phyloP scores from a whole-genome alignment of 78 protist genomes.

The Chrysochromulina tobinii region DNA sequence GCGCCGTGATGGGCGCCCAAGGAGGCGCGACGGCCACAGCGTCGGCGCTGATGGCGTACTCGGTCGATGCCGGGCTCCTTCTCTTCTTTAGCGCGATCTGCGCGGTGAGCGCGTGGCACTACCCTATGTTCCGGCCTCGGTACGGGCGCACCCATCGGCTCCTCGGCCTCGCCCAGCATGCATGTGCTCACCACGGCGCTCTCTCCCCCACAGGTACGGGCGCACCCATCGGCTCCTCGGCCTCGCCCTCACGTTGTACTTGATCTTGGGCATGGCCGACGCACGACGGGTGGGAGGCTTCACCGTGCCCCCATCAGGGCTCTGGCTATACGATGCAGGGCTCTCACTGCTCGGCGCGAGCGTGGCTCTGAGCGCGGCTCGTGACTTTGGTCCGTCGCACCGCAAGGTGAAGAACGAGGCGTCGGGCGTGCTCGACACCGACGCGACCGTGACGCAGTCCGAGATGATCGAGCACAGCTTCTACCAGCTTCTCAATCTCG shows the following conservation, averaged over 20 bases:
- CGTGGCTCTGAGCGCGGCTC: constrained; percentile 1
- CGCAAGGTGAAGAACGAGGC: not conserved
- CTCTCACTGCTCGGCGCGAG: not conserved
- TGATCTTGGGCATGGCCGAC: not conserved
- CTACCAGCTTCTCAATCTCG: constrained; percentile 26
- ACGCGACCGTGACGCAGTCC: not conserved
- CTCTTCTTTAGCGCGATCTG: not conserved
- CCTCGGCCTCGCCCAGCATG: not conserved
- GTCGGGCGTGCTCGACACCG: not conserved
- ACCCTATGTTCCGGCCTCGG: not conserved
- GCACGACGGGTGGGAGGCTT: not conserved
- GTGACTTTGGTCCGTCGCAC: not conserved
- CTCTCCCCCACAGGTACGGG: not conserved
- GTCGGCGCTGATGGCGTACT: too few species aligned
- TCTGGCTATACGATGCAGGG: not conserved
- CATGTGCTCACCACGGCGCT: too few species aligned
- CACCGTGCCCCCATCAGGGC: not conserved
- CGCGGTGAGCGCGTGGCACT: not conserved
- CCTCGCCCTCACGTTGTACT: not conserved
- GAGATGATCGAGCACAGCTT: constrained; percentile 38
- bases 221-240: not conserved
- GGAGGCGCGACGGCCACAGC: too few species aligned
- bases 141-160: constrained; percentile 22
- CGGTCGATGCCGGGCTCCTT: not conserved
- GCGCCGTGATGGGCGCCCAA: too few species aligned